Evolutionary conservation across 768 basidiomycete genomes (phyloP).

Genomic region (Termitomyces sp.): DNA sequence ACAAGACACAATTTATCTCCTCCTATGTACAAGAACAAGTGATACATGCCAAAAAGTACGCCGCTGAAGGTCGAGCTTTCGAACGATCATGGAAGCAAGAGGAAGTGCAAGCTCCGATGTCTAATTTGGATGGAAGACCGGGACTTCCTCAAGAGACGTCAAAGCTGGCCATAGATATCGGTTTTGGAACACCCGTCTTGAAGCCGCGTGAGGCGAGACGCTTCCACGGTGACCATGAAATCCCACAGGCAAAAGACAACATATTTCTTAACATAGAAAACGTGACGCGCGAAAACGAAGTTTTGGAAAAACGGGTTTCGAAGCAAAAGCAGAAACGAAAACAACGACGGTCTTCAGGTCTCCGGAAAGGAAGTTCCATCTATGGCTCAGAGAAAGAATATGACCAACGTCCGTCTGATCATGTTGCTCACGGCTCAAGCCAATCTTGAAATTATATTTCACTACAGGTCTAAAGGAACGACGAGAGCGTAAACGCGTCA

Average conservation of each 20-base stretch:
- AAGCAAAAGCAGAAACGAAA: background rate
- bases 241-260: conserved; percentile 1
- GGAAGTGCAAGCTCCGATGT: background rate
- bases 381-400: conserved; percentile 1
- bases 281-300: background rate
- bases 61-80: conserved; percentile 30
- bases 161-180: conserved; percentile 16
- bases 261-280: background rate
- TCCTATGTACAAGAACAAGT: conserved; percentile 47
- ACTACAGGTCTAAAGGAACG: conserved; percentile 56
- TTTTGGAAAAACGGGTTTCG: background rate
- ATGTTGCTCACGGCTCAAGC: background rate
- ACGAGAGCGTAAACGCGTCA: conserved; percentile 56
- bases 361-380: background rate
- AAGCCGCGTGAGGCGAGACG: conserved; percentile 35
- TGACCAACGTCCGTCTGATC: conserved; percentile 1
- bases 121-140: background rate
- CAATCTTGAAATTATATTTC: background rate
- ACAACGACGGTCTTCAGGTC: background rate
- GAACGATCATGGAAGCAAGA: conserved; percentile 23
- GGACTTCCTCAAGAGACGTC: background rate
- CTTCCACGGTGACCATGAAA: background rate
- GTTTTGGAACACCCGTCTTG: conserved; percentile 52
- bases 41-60: conserved; percentile 36
- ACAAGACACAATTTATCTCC: conserved; percentile 36